A percentile compares a stretch with the other conserved stretches of the same genome.
These are phyloP conservation scores for Penicillium sp. DNA, from an alignment of 2,329 filamentous ascomycete species.

Conservation along the genomic window DNA sequence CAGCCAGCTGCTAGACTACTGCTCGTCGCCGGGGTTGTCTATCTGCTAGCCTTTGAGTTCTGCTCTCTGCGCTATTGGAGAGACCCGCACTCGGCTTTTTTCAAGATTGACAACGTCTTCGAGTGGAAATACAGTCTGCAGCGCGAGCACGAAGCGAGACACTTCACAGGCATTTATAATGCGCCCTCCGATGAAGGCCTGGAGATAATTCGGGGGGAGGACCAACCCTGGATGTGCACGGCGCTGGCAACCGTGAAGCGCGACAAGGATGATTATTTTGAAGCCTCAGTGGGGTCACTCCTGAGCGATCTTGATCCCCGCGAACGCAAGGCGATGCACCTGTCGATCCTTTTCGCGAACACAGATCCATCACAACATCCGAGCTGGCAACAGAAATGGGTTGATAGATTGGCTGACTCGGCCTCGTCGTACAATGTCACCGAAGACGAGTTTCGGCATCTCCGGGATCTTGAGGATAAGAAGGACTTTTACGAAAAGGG, in stretches of 20 bases:
- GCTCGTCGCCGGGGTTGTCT: not conserved
- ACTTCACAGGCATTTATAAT: conserved; percentile 27
- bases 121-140: too few relatives aligned
- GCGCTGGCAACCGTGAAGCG: conserved; percentile 30
- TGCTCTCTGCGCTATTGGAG: conserved; percentile 29
- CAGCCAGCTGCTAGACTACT: conserved; percentile 9
- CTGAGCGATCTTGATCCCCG: conserved; percentile 24
- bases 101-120: too few relatives aligned
- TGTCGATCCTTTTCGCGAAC: conserved; percentile 29
- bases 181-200: conserved; percentile 14
- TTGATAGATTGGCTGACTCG: conserved; percentile 22
- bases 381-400: conserved; percentile 31
- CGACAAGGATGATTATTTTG: conserved; percentile 31
- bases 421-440: conserved; percentile 27
- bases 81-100: conserved; percentile 34
- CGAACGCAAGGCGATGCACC: conserved; percentile 26
- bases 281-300: conserved; percentile 29
- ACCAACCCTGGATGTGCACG: conserved; percentile 23
- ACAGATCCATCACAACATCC: conserved; percentile 29
- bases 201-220: not conserved
- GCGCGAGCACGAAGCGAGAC: too few relatives aligned
- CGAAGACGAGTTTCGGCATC: conserved; percentile 17
- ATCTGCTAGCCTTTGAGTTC: conserved; percentile 25
- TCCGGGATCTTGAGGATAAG: conserved; percentile 29
- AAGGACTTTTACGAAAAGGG: conserved; percentile 37